Evolutionary conservation across 2,329 filamentous ascomycete genomes (phyloP), one percentile per base, ranked within the genome.

Genomic region (Mycosphaerella arachidis): DNA sequence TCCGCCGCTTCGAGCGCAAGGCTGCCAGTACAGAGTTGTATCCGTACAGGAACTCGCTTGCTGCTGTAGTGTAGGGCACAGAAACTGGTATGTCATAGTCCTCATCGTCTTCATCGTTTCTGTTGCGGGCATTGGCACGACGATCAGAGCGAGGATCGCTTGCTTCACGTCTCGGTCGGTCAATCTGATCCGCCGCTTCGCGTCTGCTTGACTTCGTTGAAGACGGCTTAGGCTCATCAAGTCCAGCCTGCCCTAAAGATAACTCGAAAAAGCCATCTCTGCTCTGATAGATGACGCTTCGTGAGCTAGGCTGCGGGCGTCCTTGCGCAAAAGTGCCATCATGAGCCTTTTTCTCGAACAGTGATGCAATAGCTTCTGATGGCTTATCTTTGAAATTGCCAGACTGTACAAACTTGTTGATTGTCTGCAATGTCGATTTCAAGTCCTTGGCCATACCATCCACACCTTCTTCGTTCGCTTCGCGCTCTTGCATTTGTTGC

Each of bases 1-100:
- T 86, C 59, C 94, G 86, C 35, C 85, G 82, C 10, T 79, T 79
- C 48, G 84, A 83, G 65, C 82, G 85, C 20, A 99, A 78, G 0
- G 92, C 92, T 20, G 92, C 89, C 63, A 89, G 82, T 24, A 97
- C 91, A 1, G 90, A 86, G 1, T 89, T 90, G 48, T 84, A 84
- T 6, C 94, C 94, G 71, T 96, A 97, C 1, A 99, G 79, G 68
- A 97, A 97, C 63, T 96, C 89, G 0, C 92, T 96, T 5, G 91
- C 90, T 0, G 93, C 89, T 0, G 91, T 95, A 0, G 90, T 91
- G 71, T 93, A 87, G 1, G 86, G 84, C 18, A 89, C 80, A 6
- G 77, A 72, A 3, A 75, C 60, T 0, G 78, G 78, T 1, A 76
- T 60, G 9, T 71, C 60, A 66, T 73, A 48, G 16, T 68, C 66